Evolutionary conservation across 768 basidiomycete species (phyloP), one percentile per base, ranked within the genome.

Genomic region (Boletus fagicola): DNA sequence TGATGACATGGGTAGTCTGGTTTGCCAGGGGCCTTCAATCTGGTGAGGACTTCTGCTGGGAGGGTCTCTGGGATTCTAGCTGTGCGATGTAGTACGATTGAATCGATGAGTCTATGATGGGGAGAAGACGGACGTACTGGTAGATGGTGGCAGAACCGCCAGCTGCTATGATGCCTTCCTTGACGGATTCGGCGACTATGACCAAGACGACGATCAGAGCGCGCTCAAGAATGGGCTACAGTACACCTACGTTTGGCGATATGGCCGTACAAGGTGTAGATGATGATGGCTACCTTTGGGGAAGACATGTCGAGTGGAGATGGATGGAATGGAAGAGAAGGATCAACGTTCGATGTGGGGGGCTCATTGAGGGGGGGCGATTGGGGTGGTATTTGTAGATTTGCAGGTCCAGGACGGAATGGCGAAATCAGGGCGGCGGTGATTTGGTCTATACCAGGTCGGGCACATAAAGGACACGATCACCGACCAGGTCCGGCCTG

Each of bases 31-130:
- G 88, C 90, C 60, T 85, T 72, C 83, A 96, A 81, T 68, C 81
- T 81, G 47, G 68, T 64, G 50, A 94, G 78, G 51, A 94, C 66
- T 11, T 91, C 89, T 8, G 76, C 66, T 3, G 87, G 64, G 53
- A 96, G 86, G 3, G 92, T 95, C 75, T 95, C 93, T 48, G 83
- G 69, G 56, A 95, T 81, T 71, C 89, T 91, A 35, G 15, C 20
- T n/a, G 28, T 11, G 30, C 20, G 40, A 20, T 28, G 6, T 28
- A 5, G 30, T 30, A 55, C 15, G 35, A 48, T 60, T 12, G 49
- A 5, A 33, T 18, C 20, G 31, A 42, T 39, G 8, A 10, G n/a
- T 36, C 16, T 15, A 38, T 35, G 8, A 22, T 24, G 5, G 18
- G 28, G 10, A 1, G 7, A 28, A 13, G n/a, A 45, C 4, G 42